Percentiles rank a stretch among this genome's conserved stretches.
These are phyloP conservation scores for Starmerella geochares DNA, from an alignment of 805 yeast genomes.

Conservation along the genomic window DNA sequence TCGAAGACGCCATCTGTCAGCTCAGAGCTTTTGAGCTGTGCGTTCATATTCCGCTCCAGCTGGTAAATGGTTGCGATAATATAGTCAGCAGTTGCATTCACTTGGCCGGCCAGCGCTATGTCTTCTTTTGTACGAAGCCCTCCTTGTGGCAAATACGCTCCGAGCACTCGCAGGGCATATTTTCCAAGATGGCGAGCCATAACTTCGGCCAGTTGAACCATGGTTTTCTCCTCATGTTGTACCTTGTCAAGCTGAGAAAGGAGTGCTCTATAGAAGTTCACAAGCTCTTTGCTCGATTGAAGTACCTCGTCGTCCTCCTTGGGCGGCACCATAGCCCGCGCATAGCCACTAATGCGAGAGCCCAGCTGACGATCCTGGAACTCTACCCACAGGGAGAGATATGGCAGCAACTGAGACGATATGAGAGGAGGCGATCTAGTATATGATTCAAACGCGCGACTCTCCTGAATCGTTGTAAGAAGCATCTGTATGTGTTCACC, in stretches of 20 bases:
- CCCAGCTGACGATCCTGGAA: conserved; percentile 64
- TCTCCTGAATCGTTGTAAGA: conserved; percentile 57
- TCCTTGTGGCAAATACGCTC: conserved; percentile 39
- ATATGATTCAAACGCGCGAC: conserved; percentile 73
- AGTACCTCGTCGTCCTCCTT: conserved; percentile 47
- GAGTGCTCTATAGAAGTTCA: conserved; percentile 63
- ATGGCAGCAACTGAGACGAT: conserved; percentile 73
- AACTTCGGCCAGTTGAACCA: conserved; percentile 42
- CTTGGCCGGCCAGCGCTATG: conserved; percentile 53
- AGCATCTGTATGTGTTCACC: conserved; percentile 48
- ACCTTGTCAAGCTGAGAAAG: conserved; percentile 59
- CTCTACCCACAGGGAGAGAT: conserved; percentile 71
- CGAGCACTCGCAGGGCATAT: conserved; percentile 45
- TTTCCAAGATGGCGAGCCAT: conserved; percentile 58
- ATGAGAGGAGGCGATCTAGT: conserved; percentile 37
- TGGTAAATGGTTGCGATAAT: conserved; percentile 37
- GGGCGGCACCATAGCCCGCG: conserved; percentile 34
- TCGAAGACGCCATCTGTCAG: conserved; percentile 15
- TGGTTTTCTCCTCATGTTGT: conserved; percentile 35
- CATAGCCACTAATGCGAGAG: conserved; percentile 41
- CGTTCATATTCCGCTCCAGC: conserved; percentile 3
- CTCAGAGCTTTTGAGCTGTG: neutral
- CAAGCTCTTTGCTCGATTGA: conserved; percentile 78
- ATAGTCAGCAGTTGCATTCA: conserved; percentile 83
- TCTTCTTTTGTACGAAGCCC: conserved; percentile 44